phyloP scores from a whole-genome alignment of 345 rosid species.

The Excoecaria agallocha region DNA sequence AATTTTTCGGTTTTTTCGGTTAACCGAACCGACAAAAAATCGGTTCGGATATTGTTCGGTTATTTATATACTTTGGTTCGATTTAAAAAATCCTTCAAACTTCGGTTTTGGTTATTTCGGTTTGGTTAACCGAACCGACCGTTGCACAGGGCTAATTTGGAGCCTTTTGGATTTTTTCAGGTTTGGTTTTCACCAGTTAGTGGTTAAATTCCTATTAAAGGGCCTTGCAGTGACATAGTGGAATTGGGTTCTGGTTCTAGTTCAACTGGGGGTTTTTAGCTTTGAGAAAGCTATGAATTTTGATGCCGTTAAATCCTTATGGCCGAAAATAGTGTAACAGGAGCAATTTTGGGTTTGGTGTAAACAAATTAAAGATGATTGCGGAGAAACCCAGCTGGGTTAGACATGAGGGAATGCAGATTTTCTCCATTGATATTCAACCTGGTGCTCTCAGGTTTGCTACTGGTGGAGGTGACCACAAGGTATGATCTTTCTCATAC shows the following conservation, averaged over 20 bases:
- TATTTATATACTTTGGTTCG: too few relatives aligned
- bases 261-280: conserved; percentile 12
- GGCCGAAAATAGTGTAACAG: conserved; percentile 10
- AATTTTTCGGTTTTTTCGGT: too few relatives aligned
- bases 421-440: conserved; percentile 95
- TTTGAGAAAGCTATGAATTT: conserved; percentile 21
- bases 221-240: background rate
- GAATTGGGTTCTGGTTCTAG: conserved; percentile 4
- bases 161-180: background rate
- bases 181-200: background rate
- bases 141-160: background rate
- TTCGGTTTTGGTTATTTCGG: too few relatives aligned
- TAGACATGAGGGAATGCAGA: conserved; percentile 95
- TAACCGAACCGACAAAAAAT: too few relatives aligned
- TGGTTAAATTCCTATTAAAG: background rate
- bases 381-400: conserved; percentile 98
- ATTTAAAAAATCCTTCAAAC: too few relatives aligned
- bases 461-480: conserved; percentile 98
- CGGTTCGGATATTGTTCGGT: too few relatives aligned
- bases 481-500: conserved; percentile 45
- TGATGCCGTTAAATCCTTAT: conserved; percentile 15
- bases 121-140: too few relatives aligned
- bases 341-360: conserved; percentile 18
- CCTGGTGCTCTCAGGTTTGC: conserved; percentile 96
- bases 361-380: conserved; percentile 51